These are phyloP conservation scores for Sanguinoderma infundibulare DNA, from an alignment of 1,284 basidiomycete genomes.

Conservation along the genomic window DNA sequence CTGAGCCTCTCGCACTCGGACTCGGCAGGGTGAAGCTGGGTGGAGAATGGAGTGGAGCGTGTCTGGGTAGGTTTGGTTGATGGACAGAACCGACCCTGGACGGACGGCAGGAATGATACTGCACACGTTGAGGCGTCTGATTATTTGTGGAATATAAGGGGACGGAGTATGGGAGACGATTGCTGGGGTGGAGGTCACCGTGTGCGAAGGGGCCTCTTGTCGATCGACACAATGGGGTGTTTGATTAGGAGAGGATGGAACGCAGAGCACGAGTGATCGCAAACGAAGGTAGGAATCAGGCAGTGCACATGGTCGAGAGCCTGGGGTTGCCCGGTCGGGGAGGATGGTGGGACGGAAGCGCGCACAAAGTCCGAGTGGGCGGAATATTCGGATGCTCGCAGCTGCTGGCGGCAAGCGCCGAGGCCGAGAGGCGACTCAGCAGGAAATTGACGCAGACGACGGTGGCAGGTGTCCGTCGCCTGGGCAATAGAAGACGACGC, in stretches of 20 bases:
- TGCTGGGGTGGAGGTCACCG: background rate
- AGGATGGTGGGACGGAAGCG: conserved; percentile 2
- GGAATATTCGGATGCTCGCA: conserved; percentile 2
- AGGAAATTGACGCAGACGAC: conserved; percentile 7
- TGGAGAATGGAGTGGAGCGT: background rate
- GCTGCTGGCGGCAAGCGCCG: too few species aligned
- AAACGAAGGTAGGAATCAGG: background rate
- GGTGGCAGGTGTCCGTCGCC: conserved; percentile 27
- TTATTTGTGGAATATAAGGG: background rate
- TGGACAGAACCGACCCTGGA: too few species aligned
- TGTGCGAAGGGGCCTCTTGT: conserved; percentile 11
- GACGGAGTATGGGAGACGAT: background rate
- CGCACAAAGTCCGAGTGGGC: conserved; percentile 16
- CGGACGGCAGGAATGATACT: conserved; percentile 6
- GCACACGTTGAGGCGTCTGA: background rate
- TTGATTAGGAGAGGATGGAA: background rate
- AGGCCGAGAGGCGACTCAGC: background rate
- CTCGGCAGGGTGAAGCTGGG: background rate
- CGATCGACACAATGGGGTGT: background rate
- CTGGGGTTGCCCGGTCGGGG: background rate
- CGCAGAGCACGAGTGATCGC: conserved; percentile 1
- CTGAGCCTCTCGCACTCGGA: background rate
- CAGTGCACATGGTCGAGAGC: conserved; percentile 8
- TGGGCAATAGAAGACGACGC: conserved; percentile 21
- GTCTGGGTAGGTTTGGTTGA: background rate